Evolutionary conservation across 345 rosid genomes (phyloP).

Genomic region (Eucalyptus sideroxylon): DNA sequence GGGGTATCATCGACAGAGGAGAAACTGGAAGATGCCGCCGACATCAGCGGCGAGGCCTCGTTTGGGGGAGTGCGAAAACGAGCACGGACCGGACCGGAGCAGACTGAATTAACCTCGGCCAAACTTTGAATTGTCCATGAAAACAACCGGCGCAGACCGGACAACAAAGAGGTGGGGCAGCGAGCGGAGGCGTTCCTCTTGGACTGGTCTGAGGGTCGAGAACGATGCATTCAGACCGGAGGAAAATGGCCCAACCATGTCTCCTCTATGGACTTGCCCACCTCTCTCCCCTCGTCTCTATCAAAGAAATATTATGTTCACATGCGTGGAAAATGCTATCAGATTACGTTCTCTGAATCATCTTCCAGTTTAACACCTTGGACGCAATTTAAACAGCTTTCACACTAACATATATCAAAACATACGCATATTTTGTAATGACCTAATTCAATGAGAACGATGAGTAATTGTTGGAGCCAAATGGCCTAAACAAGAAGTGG

Average conservation of each 20-base stretch:
- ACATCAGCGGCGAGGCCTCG: neutral
- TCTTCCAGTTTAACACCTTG: neutral
- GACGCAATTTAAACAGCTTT: neutral
- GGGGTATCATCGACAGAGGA: neutral
- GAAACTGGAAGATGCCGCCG: neutral
- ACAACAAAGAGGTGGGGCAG: neutral
- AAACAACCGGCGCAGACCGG: neutral
- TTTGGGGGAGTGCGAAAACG: neutral
- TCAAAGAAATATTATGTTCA: neutral
- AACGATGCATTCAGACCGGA: neutral
- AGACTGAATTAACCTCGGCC: neutral
- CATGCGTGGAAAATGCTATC: neutral
- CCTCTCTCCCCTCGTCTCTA: neutral
- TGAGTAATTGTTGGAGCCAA: too few species aligned
- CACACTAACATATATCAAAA: rapidly evolving
- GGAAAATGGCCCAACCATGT: neutral
- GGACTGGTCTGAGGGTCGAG: neutral
- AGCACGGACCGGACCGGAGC: neutral
- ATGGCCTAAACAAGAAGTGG: rapidly evolving
- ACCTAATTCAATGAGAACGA: rapidly evolving
- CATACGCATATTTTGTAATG: neutral
- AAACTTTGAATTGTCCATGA: neutral
- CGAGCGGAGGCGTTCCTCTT: neutral
- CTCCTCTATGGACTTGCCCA: neutral
- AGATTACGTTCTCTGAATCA: neutral